Conservation (phyloP, 2,329 filamentous ascomycete genomes). For the Alternaria dauci region DNA sequence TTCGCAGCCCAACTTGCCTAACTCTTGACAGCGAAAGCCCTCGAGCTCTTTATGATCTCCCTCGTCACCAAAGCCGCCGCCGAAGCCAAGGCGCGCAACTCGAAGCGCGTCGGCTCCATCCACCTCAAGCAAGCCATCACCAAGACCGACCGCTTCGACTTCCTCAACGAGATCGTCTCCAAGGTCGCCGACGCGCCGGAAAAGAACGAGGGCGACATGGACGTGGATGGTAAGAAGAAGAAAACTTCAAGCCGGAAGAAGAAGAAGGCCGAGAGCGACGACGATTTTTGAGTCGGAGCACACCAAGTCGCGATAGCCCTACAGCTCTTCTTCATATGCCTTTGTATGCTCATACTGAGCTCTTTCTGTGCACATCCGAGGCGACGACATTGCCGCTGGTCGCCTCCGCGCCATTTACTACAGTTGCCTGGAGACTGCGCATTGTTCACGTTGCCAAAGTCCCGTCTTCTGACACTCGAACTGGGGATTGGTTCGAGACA, state of each 20-base stretch:
- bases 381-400: neutral
- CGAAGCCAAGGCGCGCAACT: slow-evolving; percentile 81
- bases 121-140: slow-evolving; percentile 93
- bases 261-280: slow-evolving; percentile 51
- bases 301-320: neutral
- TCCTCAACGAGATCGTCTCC: slow-evolving; percentile 86
- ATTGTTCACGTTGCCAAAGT: neutral
- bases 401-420: neutral
- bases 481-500: neutral
- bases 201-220: slow-evolving; percentile 58
- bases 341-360: neutral
- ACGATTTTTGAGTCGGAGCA: slow-evolving; percentile 41
- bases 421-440: neutral
- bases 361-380: neutral
- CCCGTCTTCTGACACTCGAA: neutral
- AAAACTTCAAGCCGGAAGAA: slow-evolving; percentile 51
- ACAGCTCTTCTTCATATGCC: neutral
- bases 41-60: slow-evolving; percentile 97
- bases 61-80: slow-evolving; percentile 88
- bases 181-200: slow-evolving; percentile 75
- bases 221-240: slow-evolving; percentile 56
- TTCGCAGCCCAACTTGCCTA: neutral
- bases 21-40: slow-evolving; percentile 74
- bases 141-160: slow-evolving; percentile 92
- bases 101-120: slow-evolving; percentile 86